Evolutionary conservation across 306 rosid genomes (phyloP).

Genomic region (Quercus alba): DNA sequence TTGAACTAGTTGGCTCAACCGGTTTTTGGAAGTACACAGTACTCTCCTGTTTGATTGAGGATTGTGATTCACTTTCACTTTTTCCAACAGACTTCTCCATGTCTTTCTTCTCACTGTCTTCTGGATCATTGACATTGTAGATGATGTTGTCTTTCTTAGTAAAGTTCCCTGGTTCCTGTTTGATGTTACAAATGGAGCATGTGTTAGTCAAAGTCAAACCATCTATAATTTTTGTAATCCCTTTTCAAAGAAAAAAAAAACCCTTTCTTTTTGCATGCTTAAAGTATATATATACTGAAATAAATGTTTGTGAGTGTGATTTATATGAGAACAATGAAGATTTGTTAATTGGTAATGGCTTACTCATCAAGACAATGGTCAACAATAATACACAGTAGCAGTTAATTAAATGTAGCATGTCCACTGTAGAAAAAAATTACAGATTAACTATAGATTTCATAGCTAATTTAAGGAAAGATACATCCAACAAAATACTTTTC

Average conservation of each 20-base stretch:
- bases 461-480: not conserved
- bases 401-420: not conserved
- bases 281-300: not conserved
- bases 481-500: not conserved
- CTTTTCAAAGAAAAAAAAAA: not conserved
- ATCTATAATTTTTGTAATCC: not conserved
- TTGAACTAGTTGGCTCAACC: not conserved
- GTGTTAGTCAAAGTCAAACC: not conserved
- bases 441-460: not conserved
- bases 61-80: slow-evolving; percentile 16
- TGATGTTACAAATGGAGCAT: not conserved
- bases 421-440: not conserved
- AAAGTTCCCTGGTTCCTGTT: slow-evolving; percentile 27
- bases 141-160: slow-evolving; percentile 18
- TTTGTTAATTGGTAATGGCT: not conserved
- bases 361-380: not conserved
- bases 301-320: not conserved
- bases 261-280: not conserved
- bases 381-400: not conserved
- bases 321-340: not conserved
- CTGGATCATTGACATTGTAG: slow-evolving; percentile 10
- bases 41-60: slow-evolving; percentile 7
- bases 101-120: not conserved
- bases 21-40: not conserved
- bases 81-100: slow-evolving; percentile 6